Base-by-base conservation (phyloP, 2,329 filamentous ascomycete genomes). In the Colletotrichum euphorbiae region DNA sequence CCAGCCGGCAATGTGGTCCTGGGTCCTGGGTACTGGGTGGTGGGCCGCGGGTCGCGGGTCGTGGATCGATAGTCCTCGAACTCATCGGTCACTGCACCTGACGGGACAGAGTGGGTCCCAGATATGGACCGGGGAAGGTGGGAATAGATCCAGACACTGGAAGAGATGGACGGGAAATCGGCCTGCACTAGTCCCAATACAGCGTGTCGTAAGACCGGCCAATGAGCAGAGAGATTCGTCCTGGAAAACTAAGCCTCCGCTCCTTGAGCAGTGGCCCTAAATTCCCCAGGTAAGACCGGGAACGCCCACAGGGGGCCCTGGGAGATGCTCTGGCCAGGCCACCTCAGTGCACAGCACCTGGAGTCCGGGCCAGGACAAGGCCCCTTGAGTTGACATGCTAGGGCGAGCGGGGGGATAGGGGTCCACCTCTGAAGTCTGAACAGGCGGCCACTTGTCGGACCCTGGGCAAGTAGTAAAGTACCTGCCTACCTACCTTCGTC, bases 131-230 rank as follows among this genome's bases (percentile, higher is more conserved):
- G 56, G 17, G n/a, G 15, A 58, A 36, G 33, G 55, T 58, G 55
- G 55, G 15, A 13, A 38, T 24, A 4, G 24, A 24, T 24, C 33
- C 33, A 11, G 33, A 7, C 33, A 36, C 33, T 12, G 33, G 33
- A 4, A 38, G 17, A 21, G 28, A 21, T 28, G 24, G 33, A 48
- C 58, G 50, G 63, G 42, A 42, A 40, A 48, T 21, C 9, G 36
- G 33, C 15, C 19, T 15, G n/a, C 36, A 28, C 59, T 51, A 67
- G 43, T 24, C 64, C 45, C 9, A 63, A 57, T 15, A 4, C 28
- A 40, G 60, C 13, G 19, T 33, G 42, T 64, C 64, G 64, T 67
- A 67, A 57, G 15, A 11, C 19, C 6, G 48, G 40, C 64, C 59
- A 67, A 63, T 67, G 36, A 52, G 6, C n/a, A 36, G 31, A 6